A percentile compares a stretch with the other conserved stretches of the same genome.
Evolutionary conservation across 1,284 basidiomycete genomes (phyloP).

Genomic region (Irpex sp.): DNA sequence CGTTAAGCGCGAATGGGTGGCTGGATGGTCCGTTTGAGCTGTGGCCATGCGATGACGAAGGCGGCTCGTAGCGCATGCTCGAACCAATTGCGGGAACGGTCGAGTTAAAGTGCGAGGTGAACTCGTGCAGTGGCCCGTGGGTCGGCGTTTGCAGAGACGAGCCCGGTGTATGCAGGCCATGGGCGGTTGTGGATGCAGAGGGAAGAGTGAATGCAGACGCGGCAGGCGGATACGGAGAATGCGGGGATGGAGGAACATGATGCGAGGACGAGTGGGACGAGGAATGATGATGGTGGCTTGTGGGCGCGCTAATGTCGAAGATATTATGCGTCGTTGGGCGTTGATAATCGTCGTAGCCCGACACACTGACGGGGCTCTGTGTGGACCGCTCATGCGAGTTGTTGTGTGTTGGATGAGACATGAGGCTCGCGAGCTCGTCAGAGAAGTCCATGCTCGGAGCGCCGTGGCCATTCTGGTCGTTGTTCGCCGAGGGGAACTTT

Average conservation of each 20-base stretch:
- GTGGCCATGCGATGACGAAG: conserved; percentile 32
- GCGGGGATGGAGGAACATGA: conserved; percentile 15
- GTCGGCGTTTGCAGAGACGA: conserved; percentile 9
- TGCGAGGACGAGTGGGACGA: background rate
- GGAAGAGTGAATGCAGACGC: conserved; percentile 16
- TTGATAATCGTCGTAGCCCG: conserved; percentile 31
- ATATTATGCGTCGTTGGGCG: conserved; percentile 59
- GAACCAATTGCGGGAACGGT: conserved; percentile 59
- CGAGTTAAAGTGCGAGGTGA: conserved; percentile 46
- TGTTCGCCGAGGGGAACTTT: conserved; percentile 37
- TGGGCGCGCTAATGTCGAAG: conserved; percentile 61
- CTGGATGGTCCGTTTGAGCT: conserved; percentile 20
- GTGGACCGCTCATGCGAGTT: conserved; percentile 40
- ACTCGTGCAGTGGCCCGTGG: conserved; percentile 22
- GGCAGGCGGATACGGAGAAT: conserved; percentile 11
- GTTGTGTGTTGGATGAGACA: conserved; percentile 36
- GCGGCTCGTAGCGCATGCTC: conserved; percentile 49
- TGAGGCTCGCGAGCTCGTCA: conserved; percentile 62
- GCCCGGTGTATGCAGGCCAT: conserved; percentile 8
- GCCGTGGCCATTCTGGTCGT: conserved; percentile 13
- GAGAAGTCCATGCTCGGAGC: conserved; percentile 47
- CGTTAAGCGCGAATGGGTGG: conserved; percentile 24
- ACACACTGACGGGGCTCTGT: conserved; percentile 28
- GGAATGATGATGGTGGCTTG: conserved; percentile 25
- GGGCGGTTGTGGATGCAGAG: conserved; percentile 12